phyloP scores from a whole-genome alignment of 2,329 filamentous ascomycete species.

The Catunica adiposa region DNA sequence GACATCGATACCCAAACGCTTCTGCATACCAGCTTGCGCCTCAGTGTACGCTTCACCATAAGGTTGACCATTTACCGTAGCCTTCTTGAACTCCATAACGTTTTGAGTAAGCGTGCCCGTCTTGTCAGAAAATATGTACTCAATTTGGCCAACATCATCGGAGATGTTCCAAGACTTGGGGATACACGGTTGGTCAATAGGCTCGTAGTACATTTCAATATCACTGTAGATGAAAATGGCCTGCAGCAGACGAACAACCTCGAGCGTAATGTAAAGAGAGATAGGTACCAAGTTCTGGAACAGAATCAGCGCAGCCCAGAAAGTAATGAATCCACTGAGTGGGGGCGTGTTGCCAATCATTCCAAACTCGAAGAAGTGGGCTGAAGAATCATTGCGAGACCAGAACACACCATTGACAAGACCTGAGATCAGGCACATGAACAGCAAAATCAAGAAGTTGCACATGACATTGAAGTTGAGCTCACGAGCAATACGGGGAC shows the following conservation, averaged over 20 bases:
- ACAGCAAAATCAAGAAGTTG: conserved; percentile 79
- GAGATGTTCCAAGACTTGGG: conserved; percentile 99
- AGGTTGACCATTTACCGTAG: conserved; percentile 83
- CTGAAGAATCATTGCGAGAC: conserved; percentile 56
- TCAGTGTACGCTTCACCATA: conserved; percentile 98
- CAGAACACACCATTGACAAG: conserved; percentile 75
- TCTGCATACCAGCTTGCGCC: conserved; percentile 90
- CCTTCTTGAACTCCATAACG: conserved; percentile 99
- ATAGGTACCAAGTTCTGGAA: conserved; percentile 99
- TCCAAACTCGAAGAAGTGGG: conserved; percentile 70
- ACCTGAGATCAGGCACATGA: conserved; percentile 76
- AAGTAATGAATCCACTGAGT: conserved; percentile 85
- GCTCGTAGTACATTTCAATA: conserved; percentile 90
- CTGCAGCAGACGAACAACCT: conserved; percentile 85
- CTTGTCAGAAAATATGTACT: conserved; percentile 98
- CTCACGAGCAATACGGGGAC: conserved; percentile 75
- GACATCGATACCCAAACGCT: conserved; percentile 71
- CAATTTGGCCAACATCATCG: conserved; percentile 92
- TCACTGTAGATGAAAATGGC: conserved; percentile 97
- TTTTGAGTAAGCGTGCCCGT: conserved; percentile 96
- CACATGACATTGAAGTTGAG: conserved; percentile 96
- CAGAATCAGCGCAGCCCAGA: conserved; percentile 85
- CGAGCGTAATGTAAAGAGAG: conserved; percentile 90
- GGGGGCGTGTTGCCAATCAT: conserved; percentile 59
- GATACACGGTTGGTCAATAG: conserved; percentile 83